Evolutionary conservation across 306 rosid species (phyloP).

Genomic region (Prosopis cineraria): DNA sequence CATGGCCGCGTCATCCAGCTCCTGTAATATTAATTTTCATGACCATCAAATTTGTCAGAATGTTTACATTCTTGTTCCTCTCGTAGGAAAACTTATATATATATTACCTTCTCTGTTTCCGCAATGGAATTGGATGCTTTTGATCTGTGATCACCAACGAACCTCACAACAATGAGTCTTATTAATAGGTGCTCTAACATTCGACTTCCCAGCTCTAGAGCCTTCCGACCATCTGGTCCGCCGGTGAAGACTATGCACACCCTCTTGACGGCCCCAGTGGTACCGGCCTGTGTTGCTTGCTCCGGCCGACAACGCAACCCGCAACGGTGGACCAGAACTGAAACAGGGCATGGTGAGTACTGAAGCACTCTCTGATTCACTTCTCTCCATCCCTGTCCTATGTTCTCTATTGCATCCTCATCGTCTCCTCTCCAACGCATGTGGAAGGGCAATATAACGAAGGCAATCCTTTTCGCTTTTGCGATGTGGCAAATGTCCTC

Average conservation of each 20-base stretch:
- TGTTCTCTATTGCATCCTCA: slow-evolving; percentile 21
- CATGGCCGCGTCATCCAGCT: slow-evolving; percentile 39
- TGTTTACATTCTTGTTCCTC: background rate
- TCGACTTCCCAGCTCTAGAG: slow-evolving; percentile 44
- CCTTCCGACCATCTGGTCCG: slow-evolving; percentile 47
- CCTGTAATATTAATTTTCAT: slow-evolving; percentile 21
- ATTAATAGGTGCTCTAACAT: slow-evolving; percentile 44
- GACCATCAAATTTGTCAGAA: slow-evolving; percentile 4
- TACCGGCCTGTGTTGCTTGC: background rate
- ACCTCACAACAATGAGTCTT: slow-evolving; percentile 33
- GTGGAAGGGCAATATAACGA: slow-evolving; percentile 48
- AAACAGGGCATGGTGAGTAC: slow-evolving; percentile 38
- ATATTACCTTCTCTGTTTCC: slow-evolving; percentile 25
- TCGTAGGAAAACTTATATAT: too few relatives aligned
- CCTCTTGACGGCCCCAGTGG: background rate
- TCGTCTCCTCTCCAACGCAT: slow-evolving; percentile 30
- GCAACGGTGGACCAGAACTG: slow-evolving; percentile 35
- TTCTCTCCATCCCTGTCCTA: slow-evolving; percentile 40
- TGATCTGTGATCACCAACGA: background rate
- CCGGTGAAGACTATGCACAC: slow-evolving; percentile 45
- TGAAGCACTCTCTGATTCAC: slow-evolving; percentile 51
- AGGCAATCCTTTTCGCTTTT: slow-evolving; percentile 34
- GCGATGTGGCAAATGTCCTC: slow-evolving; percentile 53
- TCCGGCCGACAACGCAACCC: background rate
- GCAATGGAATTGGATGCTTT: background rate